phyloP scores from a whole-genome alignment of 192 early-diverging fungal species.

The Gigaspora rosea region DNA sequence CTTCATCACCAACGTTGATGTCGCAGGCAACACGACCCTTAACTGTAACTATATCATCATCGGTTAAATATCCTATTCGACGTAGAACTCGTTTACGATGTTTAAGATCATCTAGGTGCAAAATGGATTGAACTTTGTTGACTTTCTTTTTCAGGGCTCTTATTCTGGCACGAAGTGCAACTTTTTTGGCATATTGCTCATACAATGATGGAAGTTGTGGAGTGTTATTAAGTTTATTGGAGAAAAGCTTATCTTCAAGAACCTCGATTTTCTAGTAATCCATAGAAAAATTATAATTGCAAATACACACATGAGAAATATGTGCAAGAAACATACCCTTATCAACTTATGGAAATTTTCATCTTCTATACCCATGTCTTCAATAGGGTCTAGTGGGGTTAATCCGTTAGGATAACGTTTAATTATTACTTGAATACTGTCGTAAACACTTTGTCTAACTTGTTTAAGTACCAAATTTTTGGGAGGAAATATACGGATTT shows the following conservation, averaged over 20 bases:
- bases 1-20: slow-evolving; percentile 91
- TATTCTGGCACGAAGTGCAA: slow-evolving; percentile 59
- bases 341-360: slow-evolving; percentile 75
- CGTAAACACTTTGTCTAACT: slow-evolving; percentile 63
- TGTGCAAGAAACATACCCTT: slow-evolving; percentile 43
- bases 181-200: slow-evolving; percentile 65
- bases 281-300: not conserved
- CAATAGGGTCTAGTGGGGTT: slow-evolving; percentile 88
- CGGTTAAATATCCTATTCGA: slow-evolving; percentile 84
- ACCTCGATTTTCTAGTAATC: slow-evolving; percentile 63
- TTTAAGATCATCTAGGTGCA: slow-evolving; percentile 93
- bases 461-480: slow-evolving; percentile 66
- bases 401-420: slow-evolving; percentile 72
- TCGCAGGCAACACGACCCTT: slow-evolving; percentile 99
- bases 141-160: slow-evolving; percentile 73
- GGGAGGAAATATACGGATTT: slow-evolving; percentile 76
- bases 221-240: slow-evolving; percentile 59
- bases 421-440: slow-evolving; percentile 70
- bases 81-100: slow-evolving; percentile 87
- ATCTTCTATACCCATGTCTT: slow-evolving; percentile 89
- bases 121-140: slow-evolving; percentile 72
- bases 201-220: slow-evolving; percentile 62
- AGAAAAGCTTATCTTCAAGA: slow-evolving; percentile 67
- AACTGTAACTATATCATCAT: slow-evolving; percentile 87
- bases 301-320: not conserved